Evolutionary conservation across 768 basidiomycete genomes (phyloP), one percentile per base, ranked within the genome.

Genomic region (Auricularia sp.): DNA sequence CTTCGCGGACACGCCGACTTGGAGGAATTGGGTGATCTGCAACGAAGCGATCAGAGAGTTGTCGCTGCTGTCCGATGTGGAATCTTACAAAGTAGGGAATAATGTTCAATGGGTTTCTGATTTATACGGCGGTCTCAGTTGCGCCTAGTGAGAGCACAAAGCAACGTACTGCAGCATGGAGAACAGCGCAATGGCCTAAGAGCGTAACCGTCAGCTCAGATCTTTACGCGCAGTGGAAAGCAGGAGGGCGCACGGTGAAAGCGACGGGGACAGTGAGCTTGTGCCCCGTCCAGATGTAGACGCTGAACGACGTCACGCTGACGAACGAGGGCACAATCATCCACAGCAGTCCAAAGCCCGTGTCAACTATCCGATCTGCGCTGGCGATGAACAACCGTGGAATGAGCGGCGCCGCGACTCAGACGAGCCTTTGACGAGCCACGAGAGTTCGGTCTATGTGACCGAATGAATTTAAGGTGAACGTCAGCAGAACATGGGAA

Each of bases 221-320:
- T 66, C 37, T 42, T 36, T 21, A 34, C 62, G n/a, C 45, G 11
- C 59, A 42, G 39, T 18, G 37, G 42, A 18, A 14, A 24, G 54
- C 35, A 7, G 6, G 33, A 24, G 34, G 34, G 77, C 84, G 42
- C 54, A 87, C 87, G 54, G 94, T 96, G 72, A 96, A 96, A 0
- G 95, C 94, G 18, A 85, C 81, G 8, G 88, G 80, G 61, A 94
- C 80, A 0, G 91, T 89, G 59, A 98, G 73, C 71, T 90, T 77
- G 58, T 92, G 82, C 0, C 90, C 89, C 68, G 82, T 84, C 67
- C 84, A 75, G 34, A 94, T 84, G 67, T 84, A 93, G 21, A 79
- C 80, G 70, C 85, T 80, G 81, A 96, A 96, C 1, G 89, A 86
- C 16, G 90, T 81, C 64, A 94, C 81, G 1, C 91, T 92, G 18